Evolutionary conservation across 345 rosid species (phyloP).

Genomic region (Eucalyptus viminalis): DNA sequence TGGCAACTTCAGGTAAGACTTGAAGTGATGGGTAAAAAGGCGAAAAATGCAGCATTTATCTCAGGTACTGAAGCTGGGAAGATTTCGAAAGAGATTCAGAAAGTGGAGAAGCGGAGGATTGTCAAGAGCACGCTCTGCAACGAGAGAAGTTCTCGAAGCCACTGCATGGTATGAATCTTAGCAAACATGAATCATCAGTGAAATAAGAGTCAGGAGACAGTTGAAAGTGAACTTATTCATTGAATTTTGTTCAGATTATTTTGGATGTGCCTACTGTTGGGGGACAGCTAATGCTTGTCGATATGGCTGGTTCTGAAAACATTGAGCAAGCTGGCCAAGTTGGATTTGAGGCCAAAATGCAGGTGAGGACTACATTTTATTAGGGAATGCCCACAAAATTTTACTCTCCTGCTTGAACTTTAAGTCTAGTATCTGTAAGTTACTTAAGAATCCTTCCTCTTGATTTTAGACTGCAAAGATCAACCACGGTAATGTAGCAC

Average conservation of each 20-base stretch:
- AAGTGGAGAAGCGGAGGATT: constrained; percentile 91
- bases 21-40: constrained; percentile 97
- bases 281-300: constrained; percentile 94
- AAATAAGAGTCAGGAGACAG: neutral
- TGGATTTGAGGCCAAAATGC: constrained; percentile 96
- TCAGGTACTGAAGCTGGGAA: constrained; percentile 89
- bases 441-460: neutral
- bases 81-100: constrained; percentile 80
- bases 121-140: constrained; percentile 91
- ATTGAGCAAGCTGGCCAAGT: constrained; percentile 95
- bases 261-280: constrained; percentile 98
- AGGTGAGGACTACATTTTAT: constrained; percentile 23
- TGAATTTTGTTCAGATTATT: constrained; percentile 39
- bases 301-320: constrained; percentile 99
- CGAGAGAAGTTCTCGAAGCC: constrained; percentile 96
- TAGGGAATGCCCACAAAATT: neutral
- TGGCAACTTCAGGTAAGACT: constrained; percentile 49
- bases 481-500: constrained; percentile 89
- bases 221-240: neutral
- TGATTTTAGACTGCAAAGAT: constrained; percentile 82
- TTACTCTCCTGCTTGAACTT: neutral
- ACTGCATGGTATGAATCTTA: constrained; percentile 58
- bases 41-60: constrained; percentile 76
- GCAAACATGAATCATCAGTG: neutral
- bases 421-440: neutral